Evolutionary conservation across 2,329 filamentous ascomycete genomes (phyloP).

Genomic region (Neofusicoccum umdonicola): DNA sequence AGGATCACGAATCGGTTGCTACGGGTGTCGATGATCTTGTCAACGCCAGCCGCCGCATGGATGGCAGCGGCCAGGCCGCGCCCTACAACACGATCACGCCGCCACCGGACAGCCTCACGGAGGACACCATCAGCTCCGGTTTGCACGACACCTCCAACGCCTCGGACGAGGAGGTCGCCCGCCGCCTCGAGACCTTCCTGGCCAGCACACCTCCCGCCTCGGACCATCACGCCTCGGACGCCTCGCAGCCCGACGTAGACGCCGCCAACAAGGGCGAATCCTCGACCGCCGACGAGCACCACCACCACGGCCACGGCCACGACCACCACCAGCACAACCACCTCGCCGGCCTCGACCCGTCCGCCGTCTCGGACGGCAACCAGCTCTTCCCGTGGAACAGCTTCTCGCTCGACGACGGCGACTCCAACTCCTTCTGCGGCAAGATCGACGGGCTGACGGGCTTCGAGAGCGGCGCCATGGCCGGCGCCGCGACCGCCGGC

Average conservation of each 20-base stretch:
- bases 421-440: conserved; percentile 2
- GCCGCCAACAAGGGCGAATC: conserved; percentile 31
- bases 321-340: conserved; percentile 21
- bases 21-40: conserved; percentile 47
- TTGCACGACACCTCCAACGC: conserved; percentile 31
- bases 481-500: no score
- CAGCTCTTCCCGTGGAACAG: conserved; percentile 3
- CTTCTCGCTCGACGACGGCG: conserved; percentile 23
- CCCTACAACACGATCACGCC: conserved; percentile 33
- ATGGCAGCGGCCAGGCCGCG: conserved; percentile 20
- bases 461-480: not conserved
- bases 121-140: conserved; percentile 23
- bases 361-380: not conserved
- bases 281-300: conserved; percentile 33
- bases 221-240: conserved; percentile 32
- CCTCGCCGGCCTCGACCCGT: not conserved
- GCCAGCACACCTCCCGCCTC: conserved; percentile 49
- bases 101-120: conserved; percentile 34
- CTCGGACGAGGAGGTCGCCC: conserved; percentile 48
- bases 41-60: conserved; percentile 44
- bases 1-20: conserved; percentile 21
- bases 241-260: conserved; percentile 23
- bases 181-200: conserved; percentile 49
- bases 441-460: conserved; percentile 5
- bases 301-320: conserved; percentile 4